Conservation (phyloP, 1,139 yeast genomes). For the Hyphopichia khmerensis region DNA sequence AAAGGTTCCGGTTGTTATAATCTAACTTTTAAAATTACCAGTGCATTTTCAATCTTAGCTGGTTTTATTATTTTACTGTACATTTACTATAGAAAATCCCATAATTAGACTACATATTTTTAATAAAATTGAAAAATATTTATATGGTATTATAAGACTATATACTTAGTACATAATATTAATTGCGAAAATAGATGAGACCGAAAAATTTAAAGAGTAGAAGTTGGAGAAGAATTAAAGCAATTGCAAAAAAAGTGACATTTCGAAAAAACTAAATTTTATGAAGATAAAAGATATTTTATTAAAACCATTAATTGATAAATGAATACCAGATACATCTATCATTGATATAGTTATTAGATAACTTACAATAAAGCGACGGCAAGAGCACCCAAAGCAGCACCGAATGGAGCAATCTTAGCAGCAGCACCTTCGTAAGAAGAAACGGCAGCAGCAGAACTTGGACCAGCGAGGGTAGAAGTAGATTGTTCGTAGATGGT, state of each 20-base stretch:
- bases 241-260: neutral
- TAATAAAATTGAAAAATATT: no score
- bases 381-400: slow-evolving; percentile 2
- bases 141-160: neutral
- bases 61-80: slow-evolving; percentile 21
- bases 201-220: neutral
- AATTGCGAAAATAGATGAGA: neutral
- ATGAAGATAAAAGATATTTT: neutral
- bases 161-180: neutral
- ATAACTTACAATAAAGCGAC: slow-evolving; percentile 2
- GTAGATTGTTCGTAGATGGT: neutral
- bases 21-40: slow-evolving; percentile 36
- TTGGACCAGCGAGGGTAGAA: neutral
- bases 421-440: slow-evolving; percentile 1
- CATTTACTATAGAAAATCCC: slow-evolving; percentile 13
- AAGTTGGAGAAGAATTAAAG: neutral
- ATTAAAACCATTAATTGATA: neutral
- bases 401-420: slow-evolving; percentile 1
- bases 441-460: neutral
- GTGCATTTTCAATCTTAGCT: slow-evolving; percentile 25
- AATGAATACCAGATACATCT: slow-evolving; percentile 1
- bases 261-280: neutral
- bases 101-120: neutral
- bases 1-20: slow-evolving; percentile 41
- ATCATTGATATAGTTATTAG: neutral